Conservation (phyloP, 2,329 filamentous ascomycete species). For the Purpureocillium lavendulum region DNA sequence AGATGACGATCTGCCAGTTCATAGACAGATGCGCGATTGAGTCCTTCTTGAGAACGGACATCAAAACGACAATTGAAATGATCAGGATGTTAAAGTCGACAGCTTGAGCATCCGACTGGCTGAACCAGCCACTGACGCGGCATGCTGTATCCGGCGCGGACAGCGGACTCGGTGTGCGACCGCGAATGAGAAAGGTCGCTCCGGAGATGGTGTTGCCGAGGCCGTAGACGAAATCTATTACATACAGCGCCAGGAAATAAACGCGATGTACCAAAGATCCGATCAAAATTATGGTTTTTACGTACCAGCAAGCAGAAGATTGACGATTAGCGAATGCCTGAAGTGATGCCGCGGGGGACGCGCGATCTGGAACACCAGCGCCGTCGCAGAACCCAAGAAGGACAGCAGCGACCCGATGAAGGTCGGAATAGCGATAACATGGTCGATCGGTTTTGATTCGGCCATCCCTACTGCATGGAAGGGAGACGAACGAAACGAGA, state of each 20-base stretch:
- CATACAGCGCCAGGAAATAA: neutral
- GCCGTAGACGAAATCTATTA: slow-evolving; percentile 30
- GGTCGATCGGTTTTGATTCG: too few relatives aligned
- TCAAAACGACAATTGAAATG: slow-evolving; percentile 32
- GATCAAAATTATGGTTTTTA: neutral
- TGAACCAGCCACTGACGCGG: slow-evolving; percentile 32
- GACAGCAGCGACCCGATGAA: slow-evolving; percentile 7
- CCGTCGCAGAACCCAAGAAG: slow-evolving; percentile 2
- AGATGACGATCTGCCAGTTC: slow-evolving; percentile 23
- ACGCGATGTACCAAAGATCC: neutral
- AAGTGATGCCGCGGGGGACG: slow-evolving; percentile 7
- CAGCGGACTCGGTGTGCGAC: slow-evolving; percentile 18
- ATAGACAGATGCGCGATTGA: slow-evolving; percentile 19
- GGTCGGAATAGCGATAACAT: too few relatives aligned
- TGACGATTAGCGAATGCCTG: slow-evolving; percentile 9
- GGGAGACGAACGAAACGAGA: too few relatives aligned
- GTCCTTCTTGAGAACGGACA: slow-evolving; percentile 27
- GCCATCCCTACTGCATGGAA: too few relatives aligned
- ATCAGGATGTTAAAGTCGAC: slow-evolving; percentile 33
- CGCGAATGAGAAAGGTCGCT: slow-evolving; percentile 19
- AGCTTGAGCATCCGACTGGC: slow-evolving; percentile 35
- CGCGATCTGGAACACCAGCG: slow-evolving; percentile 3
- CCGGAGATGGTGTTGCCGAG: slow-evolving; percentile 34
- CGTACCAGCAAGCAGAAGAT: slow-evolving; percentile 8
- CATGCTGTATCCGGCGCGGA: slow-evolving; percentile 15